Base-by-base conservation (phyloP, 345 rosid species). In the Hibiscus syriacus region DNA sequence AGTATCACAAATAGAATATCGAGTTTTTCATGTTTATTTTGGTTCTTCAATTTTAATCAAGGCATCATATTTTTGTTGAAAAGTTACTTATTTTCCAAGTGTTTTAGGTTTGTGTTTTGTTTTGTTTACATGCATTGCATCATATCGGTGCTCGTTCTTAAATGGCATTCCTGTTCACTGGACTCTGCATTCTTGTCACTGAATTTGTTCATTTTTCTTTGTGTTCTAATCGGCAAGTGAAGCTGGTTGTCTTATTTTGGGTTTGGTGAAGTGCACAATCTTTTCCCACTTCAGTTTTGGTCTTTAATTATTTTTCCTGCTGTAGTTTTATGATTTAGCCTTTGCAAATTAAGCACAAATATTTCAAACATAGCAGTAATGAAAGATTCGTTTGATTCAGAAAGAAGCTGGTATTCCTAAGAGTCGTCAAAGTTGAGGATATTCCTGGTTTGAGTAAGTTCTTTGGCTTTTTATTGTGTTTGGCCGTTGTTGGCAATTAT, bases 391-490 rank as follows among this genome's bases (percentile, higher is more conserved):
- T 82, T 76, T 70, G 30, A 48, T 73, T 63, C 92, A 95, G 98
- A 90, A 83, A 72, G 98, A 95, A 79, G 90, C 86, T 53, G 98
- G 91, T 29, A 72, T 90, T 77, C 96, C 97, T 65, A 82, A 80
- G 74, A 67, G 78, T 78, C 1, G 16, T 88, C 75, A 90, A 90
- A 82, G 89, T 87, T 32, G 98, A 95, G 80, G 99, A 92, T 38
- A 86, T 95, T 48, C 90, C 81, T 64, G 97, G 98, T 67, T 83
- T 95, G 88, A 88, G 99, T 90, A 84, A 85, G 99, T 81, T 79
- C 62, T 65, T 60, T 68, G 23, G 49, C 39, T 32, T 65, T 22
- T 57, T n/a, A 36, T 22, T 53, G 30, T 57, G 2, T 57, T 52
- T 39, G 23, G 34, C 46, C 20, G 22, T 54, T 38, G 32, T 4